A percentile compares a stretch with the other conserved stretches of the same genome.
Conservation (phyloP, 257 asterid species). For the Cordia subcordata region DNA sequence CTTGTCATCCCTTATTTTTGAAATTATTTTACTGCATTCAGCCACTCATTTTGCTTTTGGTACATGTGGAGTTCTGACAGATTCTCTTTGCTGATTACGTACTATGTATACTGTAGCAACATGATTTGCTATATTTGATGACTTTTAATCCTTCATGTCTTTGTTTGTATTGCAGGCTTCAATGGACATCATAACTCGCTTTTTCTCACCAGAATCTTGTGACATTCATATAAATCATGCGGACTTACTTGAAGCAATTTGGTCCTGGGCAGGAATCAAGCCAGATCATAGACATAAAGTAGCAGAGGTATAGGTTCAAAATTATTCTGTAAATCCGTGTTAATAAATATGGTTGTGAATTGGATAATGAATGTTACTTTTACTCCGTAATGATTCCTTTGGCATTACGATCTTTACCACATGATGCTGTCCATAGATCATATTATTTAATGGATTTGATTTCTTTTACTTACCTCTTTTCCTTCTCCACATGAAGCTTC, state of each 20-base stretch:
- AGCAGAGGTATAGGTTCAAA: slow-evolving; percentile 59
- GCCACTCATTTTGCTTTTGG: not conserved
- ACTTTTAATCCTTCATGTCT: not conserved
- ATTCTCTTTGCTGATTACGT: not conserved
- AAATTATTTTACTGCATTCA: not conserved
- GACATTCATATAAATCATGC: slow-evolving; percentile 90
- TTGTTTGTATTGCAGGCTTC: slow-evolving; percentile 48
- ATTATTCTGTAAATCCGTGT: not conserved
- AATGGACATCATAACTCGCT: slow-evolving; percentile 59
- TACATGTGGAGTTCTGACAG: not conserved
- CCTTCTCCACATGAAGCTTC: slow-evolving; percentile 53
- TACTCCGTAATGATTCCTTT: no score
- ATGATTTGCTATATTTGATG: not conserved
- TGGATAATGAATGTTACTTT: not conserved
- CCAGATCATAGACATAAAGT: slow-evolving; percentile 83
- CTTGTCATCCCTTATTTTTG: not conserved
- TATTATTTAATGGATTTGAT: no score
- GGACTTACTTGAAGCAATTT: slow-evolving; percentile 83
- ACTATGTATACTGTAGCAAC: not conserved
- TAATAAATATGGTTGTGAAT: not conserved
- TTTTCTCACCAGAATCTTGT: slow-evolving; percentile 69
- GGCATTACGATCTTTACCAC: no score
- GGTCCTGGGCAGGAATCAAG: slow-evolving; percentile 95
- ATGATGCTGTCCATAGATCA: no score
- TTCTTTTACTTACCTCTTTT: not conserved